Conservation (phyloP, 2,329 filamentous ascomycete species). For the Aspergillus sp. region DNA sequence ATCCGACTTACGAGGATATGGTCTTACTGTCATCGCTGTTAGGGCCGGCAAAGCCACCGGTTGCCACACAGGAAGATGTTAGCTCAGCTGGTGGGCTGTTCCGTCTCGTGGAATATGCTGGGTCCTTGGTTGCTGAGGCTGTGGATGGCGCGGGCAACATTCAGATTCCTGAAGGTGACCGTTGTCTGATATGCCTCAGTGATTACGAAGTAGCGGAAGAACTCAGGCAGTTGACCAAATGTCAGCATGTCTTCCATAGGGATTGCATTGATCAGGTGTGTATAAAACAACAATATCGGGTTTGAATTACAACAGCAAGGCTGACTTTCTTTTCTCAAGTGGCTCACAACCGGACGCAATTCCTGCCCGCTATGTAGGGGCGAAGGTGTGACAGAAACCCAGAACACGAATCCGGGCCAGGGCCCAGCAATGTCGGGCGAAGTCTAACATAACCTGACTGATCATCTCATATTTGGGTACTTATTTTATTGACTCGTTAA, state of each 20-base stretch:
- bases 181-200: constrained; percentile 60
- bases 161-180: constrained; percentile 43
- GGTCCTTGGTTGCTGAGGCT: constrained; percentile 43
- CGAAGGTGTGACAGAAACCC: constrained; percentile 36
- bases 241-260: constrained; percentile 60
- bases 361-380: constrained; percentile 34
- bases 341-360: constrained; percentile 53
- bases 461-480: not conserved
- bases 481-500: not conserved
- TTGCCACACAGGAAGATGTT: constrained; percentile 59
- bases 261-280: constrained; percentile 62
- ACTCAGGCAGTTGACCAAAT: constrained; percentile 55
- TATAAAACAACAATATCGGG: constrained; percentile 2
- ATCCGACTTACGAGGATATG: constrained; percentile 67
- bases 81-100: constrained; percentile 56
- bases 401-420: constrained; percentile 13
- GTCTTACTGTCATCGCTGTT: constrained; percentile 60
- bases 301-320: not conserved
- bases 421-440: constrained; percentile 4
- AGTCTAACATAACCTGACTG: not conserved
- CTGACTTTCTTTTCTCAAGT: constrained; percentile 42
- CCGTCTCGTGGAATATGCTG: constrained; percentile 41
- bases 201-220: constrained; percentile 59
- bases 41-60: constrained; percentile 62
- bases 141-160: constrained; percentile 32